Base-by-base conservation (phyloP, 164 flowering plant genomes). In the Umbellularia californica region DNA sequence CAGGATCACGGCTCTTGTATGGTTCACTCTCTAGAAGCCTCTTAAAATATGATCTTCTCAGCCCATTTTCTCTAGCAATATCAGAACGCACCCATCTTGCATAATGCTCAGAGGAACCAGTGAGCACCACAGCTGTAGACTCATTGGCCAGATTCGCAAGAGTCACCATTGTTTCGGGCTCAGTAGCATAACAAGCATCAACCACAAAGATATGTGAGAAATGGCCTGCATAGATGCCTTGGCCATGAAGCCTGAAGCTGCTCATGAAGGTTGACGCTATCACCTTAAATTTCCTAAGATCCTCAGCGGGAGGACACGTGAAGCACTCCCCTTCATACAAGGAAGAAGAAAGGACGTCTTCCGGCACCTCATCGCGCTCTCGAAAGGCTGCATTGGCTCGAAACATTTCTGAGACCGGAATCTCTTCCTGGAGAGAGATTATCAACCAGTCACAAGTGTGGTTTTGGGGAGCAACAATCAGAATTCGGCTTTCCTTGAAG, bases 311-410 rank as follows among this genome's bases (percentile, higher is more conserved):
- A 50, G 85, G 88, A 75, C 83, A 87, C 52, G 82, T 22, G 73
- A 85, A 85, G 76, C 80, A 81, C 69, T 83, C 84, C 30, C 72
- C 73, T 69, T 82, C 62, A 63, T 80, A 80, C 3, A 27, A 72
- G 68, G 83, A 80, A 9, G 75, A 76, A 12, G 80, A 73, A 22
- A 84, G 83, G 71, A 84, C 76, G 24, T 85, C 86, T 3, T n/a
- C 7, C 17, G 82, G 84, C 22, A 84, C 86, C 50, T 75, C 85
- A 41, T 84, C 85, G 13, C 74, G 20, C 74, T 78, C 86, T 5
- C 85, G 77, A 64, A 85, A 86, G 51, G 87, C 86, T 55, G 89
- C 89, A 80, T 85, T 85, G 64, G 84, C 85, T 75, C 84, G 73
- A 66, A 86, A 84, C 71, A 86, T 79, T 12, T 83, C 79, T 6